Evolutionary conservation across 2,329 filamentous ascomycete species (phyloP), one percentile per base, ranked within the genome.

Genomic region (Pseudogymnoascus sp.): DNA sequence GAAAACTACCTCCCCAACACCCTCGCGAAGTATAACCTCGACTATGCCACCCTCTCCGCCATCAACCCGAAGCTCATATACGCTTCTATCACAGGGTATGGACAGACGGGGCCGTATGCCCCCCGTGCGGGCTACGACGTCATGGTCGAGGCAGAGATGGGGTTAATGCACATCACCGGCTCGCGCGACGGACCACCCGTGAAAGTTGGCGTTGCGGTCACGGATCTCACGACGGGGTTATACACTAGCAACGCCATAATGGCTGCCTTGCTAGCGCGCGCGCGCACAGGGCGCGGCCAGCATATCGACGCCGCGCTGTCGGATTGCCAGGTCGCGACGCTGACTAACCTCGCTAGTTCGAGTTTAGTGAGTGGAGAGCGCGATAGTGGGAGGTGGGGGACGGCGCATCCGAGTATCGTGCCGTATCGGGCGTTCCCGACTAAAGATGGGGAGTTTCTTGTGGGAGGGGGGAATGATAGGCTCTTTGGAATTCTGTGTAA

Each of bases 71-170:
- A 81, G 5, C 80, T 99, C 55, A 90, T 99, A 68, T 99, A 99
- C 72, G 92, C 93, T 12, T 96, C 91, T 68, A 96, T 99, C 69
- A 99, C 94, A 0, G 94, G 94, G 0, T 99, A 97, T 72, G 94
- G 94, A 2, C 94, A 99, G 73, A 96, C 90, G 1, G 94, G 94
- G 0, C 94, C 94, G 0, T 96, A 96, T 75, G 85, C 88, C 5
- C 84, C 86, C 66, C 83, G 94, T 12, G 92, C 94, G 3, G 94
- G 94, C 4, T 99, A 99, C 80, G 94, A 99, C 75, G 94, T 99
- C 68, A 99, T 99, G 93, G 93, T 99, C 10, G 94, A 99, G 78
- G 94, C 94, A 64, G 94, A 97, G 74, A 92, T 99, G 77, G 94
- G 94, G 0, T 78, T 99, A 63, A 99, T 99, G 94, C 94, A 99